These are phyloP conservation scores for Kwoniella sp. DNA, from an alignment of 768 basidiomycete genomes.

Conservation along the genomic window DNA sequence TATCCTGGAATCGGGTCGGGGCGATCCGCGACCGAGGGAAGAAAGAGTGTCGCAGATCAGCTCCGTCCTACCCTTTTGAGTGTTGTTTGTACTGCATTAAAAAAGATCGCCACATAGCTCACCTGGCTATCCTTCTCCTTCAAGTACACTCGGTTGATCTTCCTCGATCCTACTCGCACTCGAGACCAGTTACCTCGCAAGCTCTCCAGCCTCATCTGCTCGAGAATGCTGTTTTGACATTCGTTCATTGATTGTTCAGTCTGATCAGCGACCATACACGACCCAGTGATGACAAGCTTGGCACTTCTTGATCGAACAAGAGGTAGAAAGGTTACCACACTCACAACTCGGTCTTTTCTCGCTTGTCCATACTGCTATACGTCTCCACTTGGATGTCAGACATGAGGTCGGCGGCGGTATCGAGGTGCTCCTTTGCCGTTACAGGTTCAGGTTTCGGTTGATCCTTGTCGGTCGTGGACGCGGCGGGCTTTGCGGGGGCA, in stretches of 20 bases:
- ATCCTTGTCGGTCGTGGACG: constrained; percentile 31
- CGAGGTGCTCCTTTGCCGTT: constrained; percentile 67
- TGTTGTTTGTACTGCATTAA: too few species aligned
- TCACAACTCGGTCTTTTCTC: constrained; percentile 93
- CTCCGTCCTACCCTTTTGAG: too few species aligned
- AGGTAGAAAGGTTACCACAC: constrained; percentile 13
- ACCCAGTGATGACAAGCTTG: too few species aligned
- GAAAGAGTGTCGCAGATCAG: too few species aligned
- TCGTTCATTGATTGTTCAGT: not conserved
- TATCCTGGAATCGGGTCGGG: constrained; percentile 74
- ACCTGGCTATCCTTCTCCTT: constrained; percentile 88
- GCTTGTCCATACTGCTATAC: constrained; percentile 95
- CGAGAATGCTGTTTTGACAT: constrained; percentile 65
- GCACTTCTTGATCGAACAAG: too few species aligned
- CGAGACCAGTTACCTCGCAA: constrained; percentile 77
- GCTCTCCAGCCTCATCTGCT: constrained; percentile 83
- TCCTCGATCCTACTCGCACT: constrained; percentile 85
- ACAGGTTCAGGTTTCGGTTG: constrained; percentile 51
- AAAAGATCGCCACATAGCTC: too few species aligned
- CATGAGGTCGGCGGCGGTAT: constrained; percentile 86
- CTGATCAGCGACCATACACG: not conserved
- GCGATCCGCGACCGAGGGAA: not conserved
- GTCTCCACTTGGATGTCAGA: constrained; percentile 97
- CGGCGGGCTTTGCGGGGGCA: constrained; percentile 26
- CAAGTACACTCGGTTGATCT: constrained; percentile 90